A percentile compares a stretch with the other conserved stretches of the same genome.
Evolutionary conservation across 2,329 filamentous ascomycete species (phyloP).

Genomic region (Lomentospora prolificans): DNA sequence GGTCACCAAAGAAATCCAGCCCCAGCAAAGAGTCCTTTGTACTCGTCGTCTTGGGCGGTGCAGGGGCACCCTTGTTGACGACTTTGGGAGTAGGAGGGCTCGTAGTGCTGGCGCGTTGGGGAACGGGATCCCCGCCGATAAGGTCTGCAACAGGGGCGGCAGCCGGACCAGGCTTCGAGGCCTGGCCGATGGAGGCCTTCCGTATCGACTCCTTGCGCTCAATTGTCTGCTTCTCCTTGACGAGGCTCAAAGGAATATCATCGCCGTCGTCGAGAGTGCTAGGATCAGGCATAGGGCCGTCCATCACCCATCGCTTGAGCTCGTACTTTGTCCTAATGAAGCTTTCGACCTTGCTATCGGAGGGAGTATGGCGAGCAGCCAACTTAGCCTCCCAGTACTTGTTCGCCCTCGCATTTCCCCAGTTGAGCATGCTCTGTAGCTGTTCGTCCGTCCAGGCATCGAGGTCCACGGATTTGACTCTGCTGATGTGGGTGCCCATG

Average conservation of each 20-base stretch:
- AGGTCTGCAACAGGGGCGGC: conserved; percentile 58
- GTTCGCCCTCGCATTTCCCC: conserved; percentile 94
- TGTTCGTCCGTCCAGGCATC: conserved; percentile 99
- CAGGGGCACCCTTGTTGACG: conserved; percentile 44
- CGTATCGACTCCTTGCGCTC: conserved; percentile 50
- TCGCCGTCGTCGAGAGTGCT: conserved; percentile 81
- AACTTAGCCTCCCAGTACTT: conserved; percentile 99
- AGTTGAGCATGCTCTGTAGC: conserved; percentile 82
- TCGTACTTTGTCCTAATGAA: conserved; percentile 99
- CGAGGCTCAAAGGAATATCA: conserved; percentile 56
- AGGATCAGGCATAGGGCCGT: conserved; percentile 90
- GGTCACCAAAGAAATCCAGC: conserved; percentile 79
- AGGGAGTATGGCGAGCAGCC: conserved; percentile 80
- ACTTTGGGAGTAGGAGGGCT: conserved; percentile 52
- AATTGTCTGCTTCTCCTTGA: conserved; percentile 57
- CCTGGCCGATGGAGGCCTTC: conserved; percentile 45
- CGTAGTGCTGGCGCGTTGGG: conserved; percentile 64
- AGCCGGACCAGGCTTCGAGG: conserved; percentile 23
- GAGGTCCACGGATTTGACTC: conserved; percentile 95
- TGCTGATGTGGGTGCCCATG: conserved; percentile 97
- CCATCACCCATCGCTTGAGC: conserved; percentile 98
- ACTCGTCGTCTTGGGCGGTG: conserved; percentile 57
- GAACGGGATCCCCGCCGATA: conserved; percentile 64
- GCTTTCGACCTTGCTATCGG: conserved; percentile 98
- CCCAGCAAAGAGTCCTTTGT: conserved; percentile 85